Base-by-base conservation (phyloP, 129 eudicot genomes). In the Centrapalus pauciflorus region DNA sequence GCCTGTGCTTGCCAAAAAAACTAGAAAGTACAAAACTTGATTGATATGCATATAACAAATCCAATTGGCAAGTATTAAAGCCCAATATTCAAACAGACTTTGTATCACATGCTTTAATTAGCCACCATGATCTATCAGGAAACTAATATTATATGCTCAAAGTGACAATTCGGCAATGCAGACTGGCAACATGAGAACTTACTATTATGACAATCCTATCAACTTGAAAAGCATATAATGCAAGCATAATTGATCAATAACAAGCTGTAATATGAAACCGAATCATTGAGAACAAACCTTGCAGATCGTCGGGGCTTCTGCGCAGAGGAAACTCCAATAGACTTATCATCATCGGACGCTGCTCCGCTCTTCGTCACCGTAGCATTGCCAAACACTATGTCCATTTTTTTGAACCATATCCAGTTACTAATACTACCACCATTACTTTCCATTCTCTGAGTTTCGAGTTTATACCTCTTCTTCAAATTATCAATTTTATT, bases 401-500 rank as follows among this genome's bases (percentile, higher is more conserved):
- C 81, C 72, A 77, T 72, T 19, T 77, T 77, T 23, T 71, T 54
- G 11, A 45, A 77, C 81, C 81, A 77, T 43, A 30, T 27, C 81
- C 81, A 77, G 17, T 3, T 64, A 55, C 81, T 77, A 11, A 6
- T 41, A 55, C 40, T 28, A 1, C 77, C 71, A 1, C 67, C 58
- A 49, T 35, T 71, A 40, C 48, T 75, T 69, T 76, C 76, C 73
- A 75, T 32, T 57, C 75, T 75, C 23, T 64, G 73, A 0, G 66
- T 60, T 55, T 80, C 84, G 0, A 71, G 41, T 59, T 80, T 80
- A 52, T 64, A 80, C 65, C 84, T 75, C 14, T 75, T 80, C 75
- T 80, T 80, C 77, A 80, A 51, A 75, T 80, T 80, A 25, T 80
- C 84, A 33, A 80, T 52, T 52, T 80, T 80, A 40, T 80, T 80